Evolutionary conservation across 257 asterid species (phyloP), one percentile per base, ranked within the genome.

Genomic region (Plectranthus barbatus): DNA sequence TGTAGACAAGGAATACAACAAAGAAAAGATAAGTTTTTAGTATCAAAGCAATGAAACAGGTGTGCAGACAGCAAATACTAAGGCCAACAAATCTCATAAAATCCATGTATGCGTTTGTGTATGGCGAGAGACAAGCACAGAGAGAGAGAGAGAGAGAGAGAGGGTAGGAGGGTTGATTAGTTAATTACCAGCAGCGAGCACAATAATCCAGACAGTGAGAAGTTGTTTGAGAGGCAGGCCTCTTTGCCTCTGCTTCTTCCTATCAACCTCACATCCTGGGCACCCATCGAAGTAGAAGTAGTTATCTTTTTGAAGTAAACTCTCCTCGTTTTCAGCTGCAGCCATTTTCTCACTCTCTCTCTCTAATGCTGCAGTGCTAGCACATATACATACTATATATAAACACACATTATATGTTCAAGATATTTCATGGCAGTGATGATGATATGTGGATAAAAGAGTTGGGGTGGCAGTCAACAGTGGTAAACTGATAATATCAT

Each of bases 231-330:
- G 12, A 4, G 93, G 93, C 1, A 82, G 4, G 7, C 89, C 86
- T 37, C 70, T 61, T 1, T 80, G 80, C 4, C 24, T 15, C 11
- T 69, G 63, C 20, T 76, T 82, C 36, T 51, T 71, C 5, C 58
- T 79, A 67, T 85, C 90, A 64, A 82, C 75, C 36, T 62, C 66
- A 56, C 93, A 85, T 1, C 93, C 94, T 0, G 90, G 77, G 66
- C 94, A 85, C 0, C 81, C 82, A 5, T 80, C 85, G 1, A 74
- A 40, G 69, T 72, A 83, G 1, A 74, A 45, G 71, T 72, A 83
- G 3, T 23, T 7, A 6, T 77, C 52, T 3, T 81, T 76, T 20
- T 61, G 61, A 68, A 81, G 56, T 55, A 79, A 58, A 1, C 78
- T 37, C 71, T 73, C 81, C 40, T 23, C 40, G 46, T 54, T 34